Conservation (phyloP, 1,284 basidiomycete genomes). For the Ustilago loliicola region DNA sequence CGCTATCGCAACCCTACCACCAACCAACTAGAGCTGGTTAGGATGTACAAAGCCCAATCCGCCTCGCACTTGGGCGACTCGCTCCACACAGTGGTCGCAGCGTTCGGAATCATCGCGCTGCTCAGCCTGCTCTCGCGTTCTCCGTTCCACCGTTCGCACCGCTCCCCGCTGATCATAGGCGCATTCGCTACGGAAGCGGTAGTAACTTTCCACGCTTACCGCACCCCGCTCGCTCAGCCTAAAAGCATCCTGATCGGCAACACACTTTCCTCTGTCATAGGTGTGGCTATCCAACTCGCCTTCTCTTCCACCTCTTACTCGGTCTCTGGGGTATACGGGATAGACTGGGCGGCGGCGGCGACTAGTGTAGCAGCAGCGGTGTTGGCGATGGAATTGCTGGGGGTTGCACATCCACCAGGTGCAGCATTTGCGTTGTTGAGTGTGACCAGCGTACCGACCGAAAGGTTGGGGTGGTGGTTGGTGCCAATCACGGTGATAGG, state of each 20-base stretch:
- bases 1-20: conserved; percentile 38
- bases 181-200: conserved; percentile 65
- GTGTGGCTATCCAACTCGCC: conserved; percentile 54
- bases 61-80: conserved; percentile 36
- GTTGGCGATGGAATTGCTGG: conserved; percentile 61
- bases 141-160: conserved; percentile 34
- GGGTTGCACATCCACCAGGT: conserved; percentile 62
- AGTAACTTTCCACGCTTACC: conserved; percentile 57
- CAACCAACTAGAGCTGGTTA: conserved; percentile 27
- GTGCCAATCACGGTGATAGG: conserved; percentile 43
- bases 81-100: conserved; percentile 43
- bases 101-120: conserved; percentile 39
- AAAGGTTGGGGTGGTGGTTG: conserved; percentile 44
- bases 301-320: conserved; percentile 48
- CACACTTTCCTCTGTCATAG: conserved; percentile 53
- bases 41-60: conserved; percentile 38
- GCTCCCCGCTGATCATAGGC: conserved; percentile 45
- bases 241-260: conserved; percentile 63
- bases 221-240: conserved; percentile 57
- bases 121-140: conserved; percentile 32
- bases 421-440: conserved; percentile 57
- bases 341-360: conserved; percentile 54
- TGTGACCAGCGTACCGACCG: conserved; percentile 44
- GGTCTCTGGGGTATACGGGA: conserved; percentile 41
- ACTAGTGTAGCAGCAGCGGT: conserved; percentile 42